These are phyloP conservation scores for Agroathelia rolfsii DNA, from an alignment of 1,284 basidiomycete species.

Conservation along the genomic window DNA sequence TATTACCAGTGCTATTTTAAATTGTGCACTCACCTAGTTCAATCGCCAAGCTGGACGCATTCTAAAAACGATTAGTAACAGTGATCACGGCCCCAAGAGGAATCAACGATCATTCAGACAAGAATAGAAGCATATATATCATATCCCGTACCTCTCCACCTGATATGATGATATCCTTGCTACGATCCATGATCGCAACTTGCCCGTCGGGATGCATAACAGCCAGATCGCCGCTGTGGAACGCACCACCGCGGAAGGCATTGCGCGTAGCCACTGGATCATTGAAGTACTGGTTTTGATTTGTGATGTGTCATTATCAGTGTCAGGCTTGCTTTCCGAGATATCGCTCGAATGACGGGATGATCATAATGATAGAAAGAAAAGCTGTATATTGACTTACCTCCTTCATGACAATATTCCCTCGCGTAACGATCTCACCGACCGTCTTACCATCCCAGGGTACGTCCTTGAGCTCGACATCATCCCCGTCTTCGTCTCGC, in stretches of 20 bases:
- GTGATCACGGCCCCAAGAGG: too few relatives aligned
- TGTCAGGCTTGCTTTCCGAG: too few relatives aligned
- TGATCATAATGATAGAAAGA: neutral
- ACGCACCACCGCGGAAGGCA: conserved; percentile 71
- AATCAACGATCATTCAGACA: too few relatives aligned
- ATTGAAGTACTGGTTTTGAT: conserved; percentile 64
- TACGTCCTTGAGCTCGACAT: conserved; percentile 62
- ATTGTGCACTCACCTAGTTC: conserved; percentile 74
- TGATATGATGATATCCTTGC: conserved; percentile 81
- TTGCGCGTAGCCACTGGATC: conserved; percentile 71
- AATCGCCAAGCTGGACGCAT: conserved; percentile 76
- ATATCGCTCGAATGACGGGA: too few relatives aligned
- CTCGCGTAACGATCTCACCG: conserved; percentile 76
- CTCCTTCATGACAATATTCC: conserved; percentile 85
- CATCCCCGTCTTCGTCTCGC: conserved; percentile 30
- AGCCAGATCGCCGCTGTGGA: conserved; percentile 77
- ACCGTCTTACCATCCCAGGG: conserved; percentile 73
- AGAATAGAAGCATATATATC: conserved; percentile 11
- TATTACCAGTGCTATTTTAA: conserved; percentile 2
- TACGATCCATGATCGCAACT: conserved; percentile 55
- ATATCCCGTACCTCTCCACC: conserved; percentile 75
- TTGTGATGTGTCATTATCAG: neutral
- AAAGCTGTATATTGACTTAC: too few relatives aligned
- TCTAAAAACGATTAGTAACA: conserved; percentile 31
- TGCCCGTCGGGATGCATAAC: conserved; percentile 73